These are phyloP conservation scores for Physcomitrellopsis africana DNA, from an alignment of 225 moss, liverwort and hornwort species.

Conservation along the genomic window DNA sequence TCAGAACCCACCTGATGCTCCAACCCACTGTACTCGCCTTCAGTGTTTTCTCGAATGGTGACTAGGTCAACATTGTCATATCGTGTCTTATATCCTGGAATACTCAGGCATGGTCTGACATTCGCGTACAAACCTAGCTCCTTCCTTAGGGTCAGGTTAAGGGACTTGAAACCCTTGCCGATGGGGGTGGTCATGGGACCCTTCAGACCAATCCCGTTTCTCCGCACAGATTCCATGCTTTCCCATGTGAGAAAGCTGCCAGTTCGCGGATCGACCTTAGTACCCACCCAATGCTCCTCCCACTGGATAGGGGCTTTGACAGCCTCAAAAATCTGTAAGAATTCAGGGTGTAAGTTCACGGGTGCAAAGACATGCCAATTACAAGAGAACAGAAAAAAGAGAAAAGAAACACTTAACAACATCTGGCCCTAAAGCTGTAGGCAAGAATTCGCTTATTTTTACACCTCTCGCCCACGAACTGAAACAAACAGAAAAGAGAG, in stretches of 20 bases:
- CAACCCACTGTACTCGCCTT: constrained; percentile 98
- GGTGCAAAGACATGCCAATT: not conserved
- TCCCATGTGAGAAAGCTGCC: constrained; percentile 99
- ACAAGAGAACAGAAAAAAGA: not conserved
- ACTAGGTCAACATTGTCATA: constrained; percentile 96
- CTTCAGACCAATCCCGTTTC: constrained; percentile 91
- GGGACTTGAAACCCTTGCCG: constrained; percentile 93
- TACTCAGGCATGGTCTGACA: constrained; percentile 92
- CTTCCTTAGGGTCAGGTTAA: constrained; percentile 84
- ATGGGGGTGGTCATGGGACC: constrained; percentile 99
- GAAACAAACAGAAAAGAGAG: not conserved
- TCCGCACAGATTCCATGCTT: constrained; percentile 96
- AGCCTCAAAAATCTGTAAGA: constrained; percentile 77
- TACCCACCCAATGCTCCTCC: constrained; percentile 76
- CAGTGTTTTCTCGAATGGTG: constrained; percentile 96
- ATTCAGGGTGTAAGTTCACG: not conserved
- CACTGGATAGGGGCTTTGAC: constrained; percentile 83
- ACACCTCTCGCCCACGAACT: not conserved
- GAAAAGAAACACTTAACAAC: not conserved
- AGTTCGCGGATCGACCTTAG: constrained; percentile 77
- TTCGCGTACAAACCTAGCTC: constrained; percentile 95
- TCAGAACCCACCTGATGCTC: constrained; percentile 84
- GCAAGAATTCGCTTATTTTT: not conserved
- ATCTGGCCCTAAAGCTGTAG: not conserved
- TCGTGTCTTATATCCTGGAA: constrained; percentile 90